Evolutionary conservation across 108 stramenopile genomes (phyloP), one percentile per base, ranked within the genome.

Genomic region (Skeletonema tropicum): DNA sequence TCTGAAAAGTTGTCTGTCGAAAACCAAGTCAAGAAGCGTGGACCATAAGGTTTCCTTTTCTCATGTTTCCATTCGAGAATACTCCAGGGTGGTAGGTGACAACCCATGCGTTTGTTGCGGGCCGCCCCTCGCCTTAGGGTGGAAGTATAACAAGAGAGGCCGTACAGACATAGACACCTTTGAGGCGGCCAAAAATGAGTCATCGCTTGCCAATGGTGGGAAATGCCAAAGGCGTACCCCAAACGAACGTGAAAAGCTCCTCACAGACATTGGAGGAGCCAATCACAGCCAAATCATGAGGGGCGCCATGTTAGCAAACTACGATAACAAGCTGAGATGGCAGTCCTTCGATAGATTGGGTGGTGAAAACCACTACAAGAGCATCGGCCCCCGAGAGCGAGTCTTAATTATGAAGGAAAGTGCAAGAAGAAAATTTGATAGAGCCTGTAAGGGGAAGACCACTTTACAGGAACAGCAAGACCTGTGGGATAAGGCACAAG

Each of bases 51-150:
- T 81, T 14, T 62, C 73, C 6, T 81, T 81, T 59, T 48, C 61
- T 38, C 42, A 71, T 35, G 74, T 82, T n/a, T 25, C 36, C 23
- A 32, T 82, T 31, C 55, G 81, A 68, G 81, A 82, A 26, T 82
- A 82, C 66, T 67, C 57, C 21, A 60, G 74, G 59, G 58, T 66
- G 41, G 69, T 87, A 31, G 87, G 86, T 4, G 86, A 89, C 30
- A 88, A 92, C 52, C 91, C 91, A n/a, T 66, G 77, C 55, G 88
- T 88, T 4, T 42, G 74, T 6, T 81, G 68, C n/a, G 91, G 91
- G 11, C 86, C 87, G 1, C 89, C 89, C 7, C 29, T 92, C 0
- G 68, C 80, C 11, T 57, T 92, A 10, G 89, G 89, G 4, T 92
- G 89, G 91, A 76, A 77, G 0, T 89, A 84, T 64, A 71, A 75